Evolutionary conservation across 129 eudicot genomes (phyloP), one percentile per base, ranked within the genome.

Genomic region (Arctium lappa): DNA sequence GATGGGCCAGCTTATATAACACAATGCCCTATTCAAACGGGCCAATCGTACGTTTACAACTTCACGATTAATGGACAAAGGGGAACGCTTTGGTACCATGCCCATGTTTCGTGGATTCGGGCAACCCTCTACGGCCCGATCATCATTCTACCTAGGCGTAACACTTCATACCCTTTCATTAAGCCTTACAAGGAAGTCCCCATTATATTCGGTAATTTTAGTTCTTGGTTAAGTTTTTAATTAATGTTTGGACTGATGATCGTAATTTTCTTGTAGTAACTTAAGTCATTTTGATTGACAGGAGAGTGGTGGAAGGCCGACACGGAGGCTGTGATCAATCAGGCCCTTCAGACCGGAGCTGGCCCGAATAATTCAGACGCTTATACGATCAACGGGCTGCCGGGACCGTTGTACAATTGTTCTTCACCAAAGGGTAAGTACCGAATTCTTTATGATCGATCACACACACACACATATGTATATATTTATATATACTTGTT

Each of bases 231-330:
- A 33, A 33, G 1, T 69, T 63, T 79, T 22, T 9, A 4, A 40
- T 33, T 22, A 22, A 22, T 30, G 12, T 30, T 60, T 38, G 10
- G 53, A 73, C 4, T 42, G 15, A 68, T 36, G 62, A 13, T 27
- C 13, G 22, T 22, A 22, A 22, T n/a, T 76, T 46, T 48, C 69
- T 13, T 62, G 60, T 34, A 15, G 60, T 44, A 76, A 63, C 8
- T 6, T 39, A 27, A 1, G 36, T 72, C 34, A 2, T 15, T 31
- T 79, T 34, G 27, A 40, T 31, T 71, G 30, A 36, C 8, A 92
- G 97, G 97, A 74, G 94, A 92, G 56, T 92, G 94, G 97, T 92
- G 92, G 91, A 92, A 90, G 53, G 84, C 82, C 2, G 92, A 92
- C 48, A 86, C 92, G 0, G 94, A 90, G 60, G 93, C 97, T 1